Evolutionary conservation across 257 asterid genomes (phyloP).

Genomic region (Plantago major): DNA sequence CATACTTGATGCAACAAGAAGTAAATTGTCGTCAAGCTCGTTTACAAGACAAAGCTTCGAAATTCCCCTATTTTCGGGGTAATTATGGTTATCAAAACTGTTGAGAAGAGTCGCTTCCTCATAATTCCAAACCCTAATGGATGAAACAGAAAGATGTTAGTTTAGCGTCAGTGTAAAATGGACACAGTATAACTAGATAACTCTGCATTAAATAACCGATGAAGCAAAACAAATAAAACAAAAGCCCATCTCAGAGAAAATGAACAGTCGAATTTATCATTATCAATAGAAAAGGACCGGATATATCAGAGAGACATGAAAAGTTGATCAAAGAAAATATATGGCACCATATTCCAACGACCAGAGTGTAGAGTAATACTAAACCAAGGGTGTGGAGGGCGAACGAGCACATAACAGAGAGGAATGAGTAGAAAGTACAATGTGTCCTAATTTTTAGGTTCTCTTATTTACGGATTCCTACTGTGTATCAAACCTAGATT

Average conservation of each 20-base stretch:
- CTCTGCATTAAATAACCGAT: background rate
- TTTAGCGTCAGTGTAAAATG: background rate
- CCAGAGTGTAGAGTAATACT: too few species aligned
- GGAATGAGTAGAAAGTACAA: too few species aligned
- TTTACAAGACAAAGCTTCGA: constrained; percentile 91
- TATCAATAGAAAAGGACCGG: background rate
- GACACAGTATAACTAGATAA: background rate
- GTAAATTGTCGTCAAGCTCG: constrained; percentile 88
- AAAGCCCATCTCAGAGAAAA: background rate
- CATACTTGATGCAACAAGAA: constrained; percentile 97
- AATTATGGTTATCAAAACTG: constrained; percentile 83
- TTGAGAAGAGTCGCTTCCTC: constrained; percentile 79
- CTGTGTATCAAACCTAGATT: too few species aligned
- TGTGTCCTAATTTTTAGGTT: too few species aligned
- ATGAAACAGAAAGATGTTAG: constrained; percentile 18
- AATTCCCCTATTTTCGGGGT: constrained; percentile 74
- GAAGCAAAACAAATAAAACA: background rate
- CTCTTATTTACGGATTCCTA: too few species aligned
- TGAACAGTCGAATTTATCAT: background rate
- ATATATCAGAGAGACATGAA: background rate
- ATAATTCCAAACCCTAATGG: constrained; percentile 48
- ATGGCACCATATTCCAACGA: too few species aligned
- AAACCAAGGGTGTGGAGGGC: too few species aligned
- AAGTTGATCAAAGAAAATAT: background rate
- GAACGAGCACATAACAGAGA: too few species aligned